Base-by-base conservation (phyloP, 139 green algal genomes). In the Chlorella sorokiniana region DNA sequence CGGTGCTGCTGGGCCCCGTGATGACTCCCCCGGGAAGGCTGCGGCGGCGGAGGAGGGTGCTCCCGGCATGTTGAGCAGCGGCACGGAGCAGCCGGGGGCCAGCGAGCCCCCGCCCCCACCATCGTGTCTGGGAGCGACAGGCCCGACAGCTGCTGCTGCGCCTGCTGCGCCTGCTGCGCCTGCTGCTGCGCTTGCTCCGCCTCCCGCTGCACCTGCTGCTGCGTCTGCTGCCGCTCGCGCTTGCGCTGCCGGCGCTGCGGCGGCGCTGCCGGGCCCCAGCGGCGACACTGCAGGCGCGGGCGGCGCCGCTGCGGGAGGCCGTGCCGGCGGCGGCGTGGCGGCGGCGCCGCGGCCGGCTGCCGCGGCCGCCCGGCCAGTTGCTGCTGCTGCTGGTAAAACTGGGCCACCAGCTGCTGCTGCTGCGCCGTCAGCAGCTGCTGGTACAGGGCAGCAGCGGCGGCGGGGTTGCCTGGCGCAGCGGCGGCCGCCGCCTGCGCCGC, bases 381-480 rank as follows among this genome's bases (percentile, higher is more conserved):
- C 40, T 74, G n/a, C 3, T 33, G 69, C 29, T 42, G 45, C n/a
- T 64, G 27, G 25, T 40, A 31, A 3, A 75, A 51, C 69, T 63
- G 69, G 3, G 69, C 69, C 29, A 62, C 42, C 42, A 62, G 44
- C 27, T 41, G 45, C 70, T 64, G 70, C 69, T 76, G 69, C 31
- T 77, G 70, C 44, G 20, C 18, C 1, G 45, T n/a, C 44, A 63
- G 52, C n/a, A 77, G 41, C 31, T 77, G 44, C 44, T 45, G 70
- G 45, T 77, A 77, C 3, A 44, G 42, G 6, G 70, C 45, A 9
- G 70, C 70, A 0, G 70, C 44, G 33, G 70, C 70, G 7, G 69
- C 69, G 10, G 44, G 16, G 31, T 64, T 64, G 44, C 44, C 44
- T 1, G 70, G 70, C 31, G 70, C 45, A 31, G n/a, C 31, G n/a